These are phyloP conservation scores for Coprinellus aureogranulatus DNA, from an alignment of 768 basidiomycete genomes.

Conservation along the genomic window DNA sequence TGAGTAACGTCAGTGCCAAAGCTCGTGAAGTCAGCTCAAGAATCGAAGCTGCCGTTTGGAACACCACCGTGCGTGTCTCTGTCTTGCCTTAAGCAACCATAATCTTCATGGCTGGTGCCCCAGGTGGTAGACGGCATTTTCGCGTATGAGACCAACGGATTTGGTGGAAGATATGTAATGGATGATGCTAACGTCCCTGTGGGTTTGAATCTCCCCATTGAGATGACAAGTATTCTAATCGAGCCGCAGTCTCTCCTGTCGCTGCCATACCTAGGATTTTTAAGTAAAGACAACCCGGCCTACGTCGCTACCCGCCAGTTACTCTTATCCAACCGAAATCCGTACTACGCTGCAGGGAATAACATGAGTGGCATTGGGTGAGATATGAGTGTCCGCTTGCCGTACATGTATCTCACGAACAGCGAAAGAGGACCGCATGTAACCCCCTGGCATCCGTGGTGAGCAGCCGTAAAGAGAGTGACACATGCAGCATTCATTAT, in stretches of 20 bases:
- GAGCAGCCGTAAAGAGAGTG: conserved; percentile 9
- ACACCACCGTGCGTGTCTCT: conserved; percentile 46
- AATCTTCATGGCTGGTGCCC: no score
- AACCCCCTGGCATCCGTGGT: conserved; percentile 71
- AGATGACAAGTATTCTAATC: not conserved
- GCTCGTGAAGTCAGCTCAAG: conserved; percentile 58
- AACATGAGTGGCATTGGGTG: conserved; percentile 71
- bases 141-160: conserved; percentile 76
- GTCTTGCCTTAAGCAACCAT: no score
- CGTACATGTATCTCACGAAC: not conserved
- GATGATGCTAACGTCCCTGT: conserved; percentile 86
- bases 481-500: not conserved
- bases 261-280: conserved; percentile 75
- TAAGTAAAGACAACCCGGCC: conserved; percentile 54
- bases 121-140: conserved; percentile 66
- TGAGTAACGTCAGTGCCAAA: conserved; percentile 48
- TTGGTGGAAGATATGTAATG: conserved; percentile 75
- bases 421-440: conserved; percentile 68
- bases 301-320: conserved; percentile 66
- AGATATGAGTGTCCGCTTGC: conserved; percentile 18
- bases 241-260: conserved; percentile 63
- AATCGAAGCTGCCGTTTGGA: conserved; percentile 61
- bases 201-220: conserved; percentile 19
- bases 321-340: conserved; percentile 62
- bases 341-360: conserved; percentile 64